phyloP scores from a whole-genome alignment of 306 rosid species.

The Erythrophleum fordii region DNA sequence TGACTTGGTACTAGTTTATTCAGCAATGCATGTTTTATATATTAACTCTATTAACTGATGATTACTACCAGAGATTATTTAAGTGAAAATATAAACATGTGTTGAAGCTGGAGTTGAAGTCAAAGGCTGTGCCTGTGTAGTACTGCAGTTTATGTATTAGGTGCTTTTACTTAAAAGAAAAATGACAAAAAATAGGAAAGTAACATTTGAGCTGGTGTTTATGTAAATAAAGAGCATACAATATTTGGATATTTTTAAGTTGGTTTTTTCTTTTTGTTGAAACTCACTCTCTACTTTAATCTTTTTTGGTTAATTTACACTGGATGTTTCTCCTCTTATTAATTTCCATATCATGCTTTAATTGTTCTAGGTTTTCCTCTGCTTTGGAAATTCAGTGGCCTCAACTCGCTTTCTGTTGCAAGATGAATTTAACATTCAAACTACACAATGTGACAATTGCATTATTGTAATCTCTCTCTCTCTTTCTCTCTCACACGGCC shows the following conservation, averaged over 20 bases:
- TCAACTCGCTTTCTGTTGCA: constrained; percentile 86
- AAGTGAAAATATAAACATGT: constrained; percentile 3
- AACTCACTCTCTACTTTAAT: not conserved
- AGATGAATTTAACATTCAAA: constrained; percentile 90
- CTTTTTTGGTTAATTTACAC: not conserved
- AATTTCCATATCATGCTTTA: not conserved
- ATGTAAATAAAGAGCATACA: not conserved
- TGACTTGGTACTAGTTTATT: not conserved
- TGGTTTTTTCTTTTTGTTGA: not conserved
- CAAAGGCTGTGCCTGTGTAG: not conserved
- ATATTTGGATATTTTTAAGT: not conserved
- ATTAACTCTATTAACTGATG: not conserved
- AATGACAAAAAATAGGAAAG: not conserved
- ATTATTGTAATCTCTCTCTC: constrained; percentile 66
- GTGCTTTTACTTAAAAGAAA: not conserved
- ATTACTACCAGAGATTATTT: not conserved
- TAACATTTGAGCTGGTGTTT: not conserved
- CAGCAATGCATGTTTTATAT: not conserved
- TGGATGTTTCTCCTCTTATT: not conserved
- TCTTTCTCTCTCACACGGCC: constrained; percentile 7
- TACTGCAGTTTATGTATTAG: not conserved
- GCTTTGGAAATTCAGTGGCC: constrained; percentile 89
- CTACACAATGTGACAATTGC: constrained; percentile 87
- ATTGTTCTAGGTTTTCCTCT: constrained; percentile 67
- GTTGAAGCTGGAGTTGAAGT: not conserved